Evolutionary conservation across 2,329 filamentous ascomycete species (phyloP), one percentile per base, ranked within the genome.

Genomic region (Leptographium radiaticola): DNA sequence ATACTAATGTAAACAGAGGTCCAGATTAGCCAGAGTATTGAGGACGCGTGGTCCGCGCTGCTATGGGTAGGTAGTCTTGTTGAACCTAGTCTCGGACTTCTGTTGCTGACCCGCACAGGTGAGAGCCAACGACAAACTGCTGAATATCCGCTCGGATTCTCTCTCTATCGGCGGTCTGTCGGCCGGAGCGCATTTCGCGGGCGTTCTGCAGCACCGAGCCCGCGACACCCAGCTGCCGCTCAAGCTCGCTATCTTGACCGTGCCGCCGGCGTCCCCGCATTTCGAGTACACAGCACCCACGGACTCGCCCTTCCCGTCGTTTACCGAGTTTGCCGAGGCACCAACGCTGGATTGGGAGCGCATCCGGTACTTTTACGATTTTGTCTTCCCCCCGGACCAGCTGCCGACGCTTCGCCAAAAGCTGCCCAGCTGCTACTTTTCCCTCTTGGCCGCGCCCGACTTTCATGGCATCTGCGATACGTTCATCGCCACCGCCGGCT

Each of bases 331-430:
- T 6, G 40, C 42, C 15, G 71, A 66, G 58, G 55, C 64, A 11
- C 71, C 70, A 5, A 70, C 71, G 4, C 70, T 71, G n/a, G 72
- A 74, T 57, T 75, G 71, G 71, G 64, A 57, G 13, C 66, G 70
- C 6, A 59, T 75, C 65, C 66, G 50, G 43, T 56, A 31, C 66
- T 75, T 74, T 56, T 20, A 11, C 6, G 15, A 38, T 11, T 2
- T 10, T n/a, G 13, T n/a, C 20, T 20, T 42, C 40, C 40, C 40
- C n/a, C n/a, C n/a, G 40, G n/a, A 20, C 9, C 40, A 10, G n/a
- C 40, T 10, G n/a, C 42, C 9, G 20, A 44, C 20, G 11, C 42
- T 44, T 11, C 7, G 20, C 42, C 42, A 20, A n/a, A 20, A 7
- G 20, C 7, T 42, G 15, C 39, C 39, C 8, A 16, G 16, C 16